A percentile compares a stretch with the other conserved stretches of the same genome.
Evolutionary conservation across 2,329 filamentous ascomycete species (phyloP).

Genomic region (Penicillium sp.): DNA sequence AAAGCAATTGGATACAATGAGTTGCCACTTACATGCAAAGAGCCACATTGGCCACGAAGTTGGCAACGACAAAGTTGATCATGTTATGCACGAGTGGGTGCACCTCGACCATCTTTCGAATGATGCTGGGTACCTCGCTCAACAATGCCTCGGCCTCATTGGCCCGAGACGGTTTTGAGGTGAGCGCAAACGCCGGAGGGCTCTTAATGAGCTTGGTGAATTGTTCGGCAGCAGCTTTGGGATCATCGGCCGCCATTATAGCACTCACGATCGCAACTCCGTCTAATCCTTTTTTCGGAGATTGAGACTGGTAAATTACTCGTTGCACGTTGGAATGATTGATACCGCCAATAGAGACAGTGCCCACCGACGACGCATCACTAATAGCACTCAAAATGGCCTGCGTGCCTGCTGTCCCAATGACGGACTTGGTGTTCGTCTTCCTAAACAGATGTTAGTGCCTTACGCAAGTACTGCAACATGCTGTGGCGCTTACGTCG

Average conservation of each 20-base stretch:
- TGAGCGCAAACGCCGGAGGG: slow-evolving; percentile 31
- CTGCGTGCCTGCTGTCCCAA: slow-evolving; percentile 66
- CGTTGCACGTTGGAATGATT: slow-evolving; percentile 68
- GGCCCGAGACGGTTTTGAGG: slow-evolving; percentile 23
- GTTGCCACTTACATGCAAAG: slow-evolving; percentile 56
- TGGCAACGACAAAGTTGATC: slow-evolving; percentile 94
- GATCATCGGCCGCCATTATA: slow-evolving; percentile 67
- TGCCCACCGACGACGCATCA: slow-evolving; percentile 39
- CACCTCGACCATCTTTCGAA: slow-evolving; percentile 55
- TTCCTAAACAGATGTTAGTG: slow-evolving; percentile 51
- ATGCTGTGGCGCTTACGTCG: slow-evolving; percentile 54
- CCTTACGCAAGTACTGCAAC: neutral
- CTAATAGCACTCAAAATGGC: slow-evolving; percentile 59
- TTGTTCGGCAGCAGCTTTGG: slow-evolving; percentile 55
- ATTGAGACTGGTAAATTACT: slow-evolving; percentile 64
- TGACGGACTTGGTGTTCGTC: slow-evolving; percentile 76
- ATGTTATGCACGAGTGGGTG: slow-evolving; percentile 88
- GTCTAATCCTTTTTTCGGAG: slow-evolving; percentile 57
- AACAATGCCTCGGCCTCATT: slow-evolving; percentile 29
- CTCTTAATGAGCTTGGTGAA: slow-evolving; percentile 54
- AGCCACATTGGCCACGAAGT: slow-evolving; percentile 87
- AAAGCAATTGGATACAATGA: slow-evolving; percentile 5
- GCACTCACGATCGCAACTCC: slow-evolving; percentile 87
- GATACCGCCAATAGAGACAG: slow-evolving; percentile 83
- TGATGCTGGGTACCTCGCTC: slow-evolving; percentile 42